Evolutionary conservation across 1,284 basidiomycete species (phyloP).

Genomic region (Pholiota adiposa): DNA sequence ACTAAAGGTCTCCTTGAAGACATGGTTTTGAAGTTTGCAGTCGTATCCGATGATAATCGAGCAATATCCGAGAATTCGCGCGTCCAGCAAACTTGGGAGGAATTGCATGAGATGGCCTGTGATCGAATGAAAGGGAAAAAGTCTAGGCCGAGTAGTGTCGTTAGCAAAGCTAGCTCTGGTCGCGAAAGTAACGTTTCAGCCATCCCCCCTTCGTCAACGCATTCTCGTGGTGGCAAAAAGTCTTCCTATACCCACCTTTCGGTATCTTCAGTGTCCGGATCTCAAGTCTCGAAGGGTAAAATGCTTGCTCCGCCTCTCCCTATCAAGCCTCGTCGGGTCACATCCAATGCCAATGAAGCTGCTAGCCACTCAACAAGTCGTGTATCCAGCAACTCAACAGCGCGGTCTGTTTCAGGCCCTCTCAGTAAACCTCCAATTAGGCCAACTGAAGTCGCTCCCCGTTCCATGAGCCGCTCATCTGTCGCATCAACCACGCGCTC

Average conservation of each 20-base stretch:
- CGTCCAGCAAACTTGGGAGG: slow-evolving; percentile 76
- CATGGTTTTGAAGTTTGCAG: slow-evolving; percentile 44
- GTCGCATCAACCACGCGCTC: slow-evolving; percentile 51
- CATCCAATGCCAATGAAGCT: slow-evolving; percentile 48
- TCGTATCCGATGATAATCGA: slow-evolving; percentile 58
- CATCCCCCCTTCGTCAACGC: slow-evolving; percentile 21
- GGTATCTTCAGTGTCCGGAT: slow-evolving; percentile 32
- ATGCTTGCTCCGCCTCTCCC: slow-evolving; percentile 55
- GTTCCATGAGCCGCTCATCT: slow-evolving; percentile 54
- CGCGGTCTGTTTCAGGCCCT: slow-evolving; percentile 50
- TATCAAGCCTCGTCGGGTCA: slow-evolving; percentile 46
- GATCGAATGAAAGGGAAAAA: slow-evolving; percentile 64
- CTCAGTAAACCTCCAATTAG: slow-evolving; percentile 52
- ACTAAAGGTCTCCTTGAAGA: slow-evolving; percentile 54
- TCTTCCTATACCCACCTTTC: slow-evolving; percentile 62
- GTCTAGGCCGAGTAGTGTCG: slow-evolving; percentile 66
- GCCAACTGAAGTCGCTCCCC: slow-evolving; percentile 39
- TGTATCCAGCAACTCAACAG: slow-evolving; percentile 49
- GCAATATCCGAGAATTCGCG: slow-evolving; percentile 62
- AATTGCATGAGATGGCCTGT: slow-evolving; percentile 77
- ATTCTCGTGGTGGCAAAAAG: slow-evolving; percentile 36
- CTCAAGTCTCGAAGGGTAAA: slow-evolving; percentile 39
- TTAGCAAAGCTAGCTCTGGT: slow-evolving; percentile 59
- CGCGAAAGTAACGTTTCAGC: slow-evolving; percentile 56
- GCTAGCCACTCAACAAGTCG: slow-evolving; percentile 50